Conservation (phyloP, 768 basidiomycete species). For the Hericium rajendrae region DNA sequence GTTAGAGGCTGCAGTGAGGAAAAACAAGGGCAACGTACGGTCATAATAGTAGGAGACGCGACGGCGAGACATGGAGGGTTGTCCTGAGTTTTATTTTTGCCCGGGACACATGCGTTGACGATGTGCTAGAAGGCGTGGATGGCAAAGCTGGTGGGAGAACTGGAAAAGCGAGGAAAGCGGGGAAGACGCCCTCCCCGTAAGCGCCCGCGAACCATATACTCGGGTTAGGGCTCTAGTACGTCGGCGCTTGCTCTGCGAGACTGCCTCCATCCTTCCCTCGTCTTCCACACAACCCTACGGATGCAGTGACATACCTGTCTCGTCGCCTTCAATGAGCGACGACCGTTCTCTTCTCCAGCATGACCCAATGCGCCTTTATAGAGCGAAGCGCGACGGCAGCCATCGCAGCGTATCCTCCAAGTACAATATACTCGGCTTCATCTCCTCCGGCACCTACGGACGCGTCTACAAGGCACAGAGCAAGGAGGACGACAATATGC, state of each 20-base stretch:
- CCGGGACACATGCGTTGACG: neutral
- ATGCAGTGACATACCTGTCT: neutral
- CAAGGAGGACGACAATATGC: conserved; percentile 44
- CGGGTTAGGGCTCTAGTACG: too few relatives aligned
- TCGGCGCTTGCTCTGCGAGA: neutral
- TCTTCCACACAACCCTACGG: neutral
- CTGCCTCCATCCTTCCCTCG: neutral
- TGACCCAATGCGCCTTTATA: conserved; percentile 84
- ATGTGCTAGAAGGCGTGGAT: neutral
- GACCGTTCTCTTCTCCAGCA: conserved; percentile 17
- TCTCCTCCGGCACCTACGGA: conserved; percentile 96
- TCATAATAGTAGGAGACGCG: conserved; percentile 80
- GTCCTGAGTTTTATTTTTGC: neutral
- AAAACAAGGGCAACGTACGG: conserved; percentile 27
- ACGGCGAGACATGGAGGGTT: conserved; percentile 47
- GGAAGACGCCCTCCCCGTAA: too few relatives aligned
- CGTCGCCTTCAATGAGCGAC: conserved; percentile 9
- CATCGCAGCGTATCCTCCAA: conserved; percentile 65
- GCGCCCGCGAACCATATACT: too few relatives aligned
- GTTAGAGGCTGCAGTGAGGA: neutral
- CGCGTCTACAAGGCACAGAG: conserved; percentile 96
- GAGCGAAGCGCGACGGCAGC: conserved; percentile 63
- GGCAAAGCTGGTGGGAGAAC: too few relatives aligned
- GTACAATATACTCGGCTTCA: conserved; percentile 91
- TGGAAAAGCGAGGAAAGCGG: too few relatives aligned